Evolutionary conservation across 1,284 basidiomycete species (phyloP).

Genomic region (Anthracocystis walkeri): DNA sequence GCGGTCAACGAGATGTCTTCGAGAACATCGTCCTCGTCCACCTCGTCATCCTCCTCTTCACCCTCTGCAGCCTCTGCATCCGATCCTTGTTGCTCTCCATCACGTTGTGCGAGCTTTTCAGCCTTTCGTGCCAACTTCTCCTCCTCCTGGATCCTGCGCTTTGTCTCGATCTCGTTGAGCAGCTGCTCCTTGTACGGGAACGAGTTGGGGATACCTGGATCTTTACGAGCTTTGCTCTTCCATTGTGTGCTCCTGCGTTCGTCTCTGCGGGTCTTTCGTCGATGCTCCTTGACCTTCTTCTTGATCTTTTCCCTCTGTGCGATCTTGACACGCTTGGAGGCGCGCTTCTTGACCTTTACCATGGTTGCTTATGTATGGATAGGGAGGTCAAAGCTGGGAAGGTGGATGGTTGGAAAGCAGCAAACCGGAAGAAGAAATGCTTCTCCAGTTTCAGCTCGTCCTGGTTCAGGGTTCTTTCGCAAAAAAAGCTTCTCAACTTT

Average conservation of each 20-base stretch:
- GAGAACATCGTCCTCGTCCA: slow-evolving; percentile 34
- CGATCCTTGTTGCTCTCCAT: slow-evolving; percentile 13
- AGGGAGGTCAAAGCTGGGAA: not conserved
- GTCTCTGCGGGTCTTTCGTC: slow-evolving; percentile 72
- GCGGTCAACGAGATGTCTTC: slow-evolving; percentile 47
- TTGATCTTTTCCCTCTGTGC: slow-evolving; percentile 67
- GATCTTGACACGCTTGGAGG: slow-evolving; percentile 62
- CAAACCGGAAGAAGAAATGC: not conserved
- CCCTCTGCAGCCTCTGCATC: slow-evolving; percentile 42
- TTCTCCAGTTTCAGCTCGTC: not conserved
- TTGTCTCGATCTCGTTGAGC: slow-evolving; percentile 77
- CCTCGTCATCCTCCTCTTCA: slow-evolving; percentile 21
- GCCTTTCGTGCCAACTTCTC: slow-evolving; percentile 46
- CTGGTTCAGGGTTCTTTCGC: slow-evolving; percentile 12
- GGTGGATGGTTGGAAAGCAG: not conserved
- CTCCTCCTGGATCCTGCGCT: slow-evolving; percentile 52
- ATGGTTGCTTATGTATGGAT: slow-evolving; percentile 15
- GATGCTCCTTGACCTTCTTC: slow-evolving; percentile 67
- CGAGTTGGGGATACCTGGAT: slow-evolving; percentile 95
- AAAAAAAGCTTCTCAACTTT: slow-evolving; percentile 21
- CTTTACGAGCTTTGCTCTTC: slow-evolving; percentile 75
- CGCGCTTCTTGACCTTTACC: slow-evolving; percentile 63
- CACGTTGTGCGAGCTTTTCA: slow-evolving; percentile 44
- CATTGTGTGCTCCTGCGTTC: slow-evolving; percentile 92
- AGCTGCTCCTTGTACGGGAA: slow-evolving; percentile 98